phyloP scores from a whole-genome alignment of 345 rosid genomes.

The Gossypium mustelinum region DNA sequence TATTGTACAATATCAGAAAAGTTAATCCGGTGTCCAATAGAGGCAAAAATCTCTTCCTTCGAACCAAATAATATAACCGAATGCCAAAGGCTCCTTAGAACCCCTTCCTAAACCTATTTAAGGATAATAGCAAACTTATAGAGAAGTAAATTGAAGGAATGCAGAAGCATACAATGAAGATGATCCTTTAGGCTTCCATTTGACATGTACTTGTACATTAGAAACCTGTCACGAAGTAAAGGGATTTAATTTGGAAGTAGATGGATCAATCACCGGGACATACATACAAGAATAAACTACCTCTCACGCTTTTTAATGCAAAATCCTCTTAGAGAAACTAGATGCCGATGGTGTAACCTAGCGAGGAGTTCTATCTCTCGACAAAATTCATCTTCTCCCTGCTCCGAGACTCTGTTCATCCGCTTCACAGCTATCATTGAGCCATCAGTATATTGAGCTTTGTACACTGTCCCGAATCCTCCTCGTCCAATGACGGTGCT shows the following conservation, averaged over 20 bases:
- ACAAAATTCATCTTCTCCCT: conserved; percentile 79
- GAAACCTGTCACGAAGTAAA: conserved; percentile 53
- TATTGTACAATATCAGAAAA: background rate
- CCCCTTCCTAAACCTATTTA: background rate
- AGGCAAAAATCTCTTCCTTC: background rate
- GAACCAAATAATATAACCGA: background rate
- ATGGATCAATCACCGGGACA: background rate
- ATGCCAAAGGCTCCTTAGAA: background rate
- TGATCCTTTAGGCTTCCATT: conserved; percentile 90
- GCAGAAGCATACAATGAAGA: conserved; percentile 66
- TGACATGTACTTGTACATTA: conserved; percentile 84
- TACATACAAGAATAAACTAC: conserved; percentile 31
- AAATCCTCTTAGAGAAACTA: conserved; percentile 87
- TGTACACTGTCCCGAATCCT: conserved; percentile 86
- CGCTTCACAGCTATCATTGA: conserved; percentile 65
- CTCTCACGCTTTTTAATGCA: conserved; percentile 68
- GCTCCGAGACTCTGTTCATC: conserved; percentile 75
- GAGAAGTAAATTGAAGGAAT: conserved; percentile 9
- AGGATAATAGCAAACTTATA: background rate
- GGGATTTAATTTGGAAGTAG: conserved; percentile 8
- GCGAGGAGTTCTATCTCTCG: conserved; percentile 95
- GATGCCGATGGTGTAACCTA: conserved; percentile 92
- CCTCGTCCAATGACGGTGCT: conserved; percentile 70
- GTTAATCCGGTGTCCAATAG: background rate
- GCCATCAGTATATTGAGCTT: conserved; percentile 72